These are phyloP conservation scores for Pseudopediastrum boryanum DNA, from an alignment of 139 green algal genomes.

Conservation along the genomic window DNA sequence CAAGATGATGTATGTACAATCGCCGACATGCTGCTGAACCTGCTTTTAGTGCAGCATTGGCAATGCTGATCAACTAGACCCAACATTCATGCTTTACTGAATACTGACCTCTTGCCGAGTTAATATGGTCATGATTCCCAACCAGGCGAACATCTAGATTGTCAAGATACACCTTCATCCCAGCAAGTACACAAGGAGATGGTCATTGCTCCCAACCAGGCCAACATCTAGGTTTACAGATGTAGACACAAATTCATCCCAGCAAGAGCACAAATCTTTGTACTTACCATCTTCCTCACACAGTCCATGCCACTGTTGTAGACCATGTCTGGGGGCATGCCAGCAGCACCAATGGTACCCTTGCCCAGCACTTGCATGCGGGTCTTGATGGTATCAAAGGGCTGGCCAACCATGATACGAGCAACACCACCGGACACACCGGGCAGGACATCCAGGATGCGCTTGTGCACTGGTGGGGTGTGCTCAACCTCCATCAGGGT, in stretches of 20 bases:
- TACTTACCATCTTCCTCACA: constrained; percentile 48
- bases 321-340: constrained; percentile 42
- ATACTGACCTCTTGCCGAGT: too few species aligned
- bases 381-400: constrained; percentile 52
- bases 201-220: too few species aligned
- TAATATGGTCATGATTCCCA: too few species aligned
- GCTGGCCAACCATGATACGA: constrained; percentile 50
- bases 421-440: constrained; percentile 48
- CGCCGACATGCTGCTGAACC: too few species aligned
- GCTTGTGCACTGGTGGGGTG: constrained; percentile 39
- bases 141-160: too few species aligned
- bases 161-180: too few species aligned
- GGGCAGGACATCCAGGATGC: constrained; percentile 47
- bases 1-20: too few species aligned
- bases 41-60: too few species aligned
- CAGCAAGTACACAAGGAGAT: too few species aligned
- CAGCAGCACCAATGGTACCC: constrained; percentile 41
- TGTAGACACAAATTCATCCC: background rate
- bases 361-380: constrained; percentile 50
- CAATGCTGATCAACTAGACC: too few species aligned
- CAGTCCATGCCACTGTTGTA: constrained; percentile 49
- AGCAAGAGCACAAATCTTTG: constrained; percentile 15
- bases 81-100: too few species aligned
- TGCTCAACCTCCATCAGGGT: constrained; percentile 49
- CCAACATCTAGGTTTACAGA: background rate